Base-by-base conservation (phyloP, 2,329 filamentous ascomycete genomes). In the Hirsutella rhossiliensis region DNA sequence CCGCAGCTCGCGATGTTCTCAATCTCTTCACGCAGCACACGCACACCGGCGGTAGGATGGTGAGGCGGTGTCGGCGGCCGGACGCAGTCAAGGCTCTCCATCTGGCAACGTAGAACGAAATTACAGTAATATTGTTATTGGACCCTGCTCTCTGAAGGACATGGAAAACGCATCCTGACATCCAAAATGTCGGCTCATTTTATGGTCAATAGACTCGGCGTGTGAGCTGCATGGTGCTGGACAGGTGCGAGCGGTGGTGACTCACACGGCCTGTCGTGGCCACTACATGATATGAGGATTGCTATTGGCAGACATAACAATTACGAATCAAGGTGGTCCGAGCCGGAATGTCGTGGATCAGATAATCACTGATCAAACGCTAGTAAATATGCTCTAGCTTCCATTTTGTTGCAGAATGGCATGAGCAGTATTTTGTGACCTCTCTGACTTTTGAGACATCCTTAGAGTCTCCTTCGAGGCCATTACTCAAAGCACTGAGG, bases 31-130 rank as follows among this genome's bases (percentile, higher is more conserved):
- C 19, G 30, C 1, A 45, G 41, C 36, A 54, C 45, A 12, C 40
- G 43, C 34, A 54, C 48, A 11, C 52, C 49, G 38, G 50, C 45
- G 13, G 47, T 48, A 1, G 53, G 53, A 37, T 52, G 49, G 11
- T 51, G 47, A 3, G 50, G 40, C 19, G 52, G 52, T 4, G 50
- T 52, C 13, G 44, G 40, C 5, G 49, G 46, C n/a, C 49, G 45
- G 7, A 7, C 29, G 20, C 18, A 17, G 12, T 40, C 42, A 17
- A 43, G 32, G 5, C 13, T 5, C 18, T 41, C 40, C 40, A 41
- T 31, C n/a, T n/a, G 18, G 40, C 13, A 20, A 17, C 18, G 20
- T 23, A 23, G 9, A 15, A 38, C 8, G 18, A 8, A 30, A 30
- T 30, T 13, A 7, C 13, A 38, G 36, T 12, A 38, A 17, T 38